Evolutionary conservation across 78 protist species (phyloP).

Genomic region (Guillardia theta): DNA sequence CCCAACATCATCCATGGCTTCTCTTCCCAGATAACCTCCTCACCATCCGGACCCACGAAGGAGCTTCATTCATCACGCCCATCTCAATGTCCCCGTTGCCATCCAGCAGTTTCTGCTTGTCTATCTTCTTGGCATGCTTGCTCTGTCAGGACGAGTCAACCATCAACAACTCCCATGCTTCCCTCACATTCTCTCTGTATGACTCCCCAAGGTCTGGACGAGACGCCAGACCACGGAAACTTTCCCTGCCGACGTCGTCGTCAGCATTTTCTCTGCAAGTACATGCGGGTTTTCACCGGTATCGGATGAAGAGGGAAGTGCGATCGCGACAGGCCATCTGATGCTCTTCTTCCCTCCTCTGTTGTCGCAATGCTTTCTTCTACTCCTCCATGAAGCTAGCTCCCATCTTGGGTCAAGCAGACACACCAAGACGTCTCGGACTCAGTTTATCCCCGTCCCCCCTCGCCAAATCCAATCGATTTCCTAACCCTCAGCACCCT

Average conservation of each 20-base stretch:
- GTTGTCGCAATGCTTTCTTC: too few relatives aligned
- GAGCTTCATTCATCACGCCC: background rate
- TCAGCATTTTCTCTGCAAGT: background rate
- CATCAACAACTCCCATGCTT: background rate
- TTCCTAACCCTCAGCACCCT: too few relatives aligned
- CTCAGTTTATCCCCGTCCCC: too few relatives aligned
- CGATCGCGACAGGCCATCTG: background rate
- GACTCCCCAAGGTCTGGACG: background rate
- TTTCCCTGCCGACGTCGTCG: background rate
- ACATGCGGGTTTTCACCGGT: background rate
- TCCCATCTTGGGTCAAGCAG: too few relatives aligned
- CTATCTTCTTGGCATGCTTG: background rate
- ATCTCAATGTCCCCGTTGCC: slow-evolving; percentile 1
- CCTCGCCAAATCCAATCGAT: too few relatives aligned
- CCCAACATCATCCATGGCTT: background rate
- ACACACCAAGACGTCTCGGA: too few relatives aligned
- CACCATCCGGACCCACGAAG: slow-evolving; percentile 4
- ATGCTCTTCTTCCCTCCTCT: too few relatives aligned
- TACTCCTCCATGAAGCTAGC: too few relatives aligned
- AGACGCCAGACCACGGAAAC: background rate
- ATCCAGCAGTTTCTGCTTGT: background rate
- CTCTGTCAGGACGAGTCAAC: background rate
- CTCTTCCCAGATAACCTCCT: background rate
- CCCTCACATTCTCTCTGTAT: background rate
- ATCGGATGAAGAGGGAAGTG: background rate